Base-by-base conservation (phyloP, 2,329 filamentous ascomycete species). In the Chrysoporthe cubensis region DNA sequence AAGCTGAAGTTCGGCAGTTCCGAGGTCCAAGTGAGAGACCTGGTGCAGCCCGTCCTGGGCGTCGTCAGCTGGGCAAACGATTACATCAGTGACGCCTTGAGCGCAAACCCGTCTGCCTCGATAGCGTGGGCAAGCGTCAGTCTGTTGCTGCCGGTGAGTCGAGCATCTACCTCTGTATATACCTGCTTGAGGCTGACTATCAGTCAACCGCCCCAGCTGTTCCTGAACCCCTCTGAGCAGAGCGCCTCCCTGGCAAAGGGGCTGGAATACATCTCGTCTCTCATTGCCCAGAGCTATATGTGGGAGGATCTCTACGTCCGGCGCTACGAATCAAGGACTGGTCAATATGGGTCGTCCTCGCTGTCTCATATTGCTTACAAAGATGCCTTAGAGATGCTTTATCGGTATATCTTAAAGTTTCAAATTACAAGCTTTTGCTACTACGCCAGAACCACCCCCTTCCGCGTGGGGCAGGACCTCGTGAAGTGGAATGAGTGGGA, bases 1-100 rank as follows among this genome's bases (percentile, higher is more conserved):
- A 72, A 62, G 57, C 40, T 73, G 18, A 72, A 62, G 16, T 71
- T 71, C 44, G 60, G 62, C 21, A 65, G 60, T 32, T 61, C 64
- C 3, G 67, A 71, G 21, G 32, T 70, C 32, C 63, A 60, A 9
- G 66, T 71, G 11, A 67, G 63, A 54, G 68, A 71, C 46, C n/a
- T 72, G 43, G 66, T 65, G 8, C 13, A 67, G 48, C 68, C 71
- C 2, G 68, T 72, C 16, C 50, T 72, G 43, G 65, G 65, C 11
- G 63, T 70, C 13, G 64, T 73, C 52, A 46, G 63, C 7, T 67
- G 54, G 66, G 71, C 68, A 16, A 65, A 73, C 40, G 37, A 66
- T 9, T 73, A 71, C 60, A 67, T 73, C 26, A 21, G 8, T 11
- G 46, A 50, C 8, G 46, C 46, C 46, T 4, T 50, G 3, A 50